These are phyloP conservation scores for Grosmannia penicillata DNA, from an alignment of 2,329 filamentous ascomycete genomes.

Conservation along the genomic window DNA sequence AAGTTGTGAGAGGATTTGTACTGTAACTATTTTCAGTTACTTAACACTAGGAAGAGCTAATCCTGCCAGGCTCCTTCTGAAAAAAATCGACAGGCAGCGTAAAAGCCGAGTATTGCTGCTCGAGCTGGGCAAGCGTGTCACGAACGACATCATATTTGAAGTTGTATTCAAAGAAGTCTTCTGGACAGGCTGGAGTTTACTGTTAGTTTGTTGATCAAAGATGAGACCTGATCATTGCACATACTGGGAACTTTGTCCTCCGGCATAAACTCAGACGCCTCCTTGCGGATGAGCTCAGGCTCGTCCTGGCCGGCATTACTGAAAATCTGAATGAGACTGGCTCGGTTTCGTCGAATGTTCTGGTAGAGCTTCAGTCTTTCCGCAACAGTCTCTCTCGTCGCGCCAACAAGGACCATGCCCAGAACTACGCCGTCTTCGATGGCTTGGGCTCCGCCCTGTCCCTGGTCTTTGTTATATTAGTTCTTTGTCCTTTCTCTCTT, in stretches of 20 bases:
- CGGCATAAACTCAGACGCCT: constrained; percentile 4
- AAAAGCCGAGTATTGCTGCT: not conserved
- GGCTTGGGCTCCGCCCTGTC: constrained; percentile 20
- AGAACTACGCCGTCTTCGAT: constrained; percentile 19
- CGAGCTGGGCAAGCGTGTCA: not conserved
- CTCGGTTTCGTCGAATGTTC: constrained; percentile 15
- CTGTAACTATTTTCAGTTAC: too few species aligned
- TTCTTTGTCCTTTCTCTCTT: too few species aligned
- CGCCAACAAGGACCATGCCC: constrained; percentile 15
- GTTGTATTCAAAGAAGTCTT: constrained; percentile 3
- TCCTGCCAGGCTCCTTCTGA: not conserved
- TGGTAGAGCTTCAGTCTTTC: constrained; percentile 16
- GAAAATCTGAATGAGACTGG: constrained; percentile 18
- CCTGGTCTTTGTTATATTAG: constrained; percentile 18
- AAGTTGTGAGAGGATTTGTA: too few species aligned
- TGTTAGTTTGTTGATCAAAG: not conserved
- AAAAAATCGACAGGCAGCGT: not conserved
- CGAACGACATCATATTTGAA: constrained; percentile 1
- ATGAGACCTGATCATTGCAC: not conserved
- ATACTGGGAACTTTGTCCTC: constrained; percentile 5
- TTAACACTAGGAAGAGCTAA: too few species aligned
- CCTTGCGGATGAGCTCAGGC: constrained; percentile 3
- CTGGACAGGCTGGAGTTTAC: not conserved
- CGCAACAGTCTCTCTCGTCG: constrained; percentile 8
- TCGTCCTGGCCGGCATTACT: constrained; percentile 15